Percentiles rank a stretch among this genome's conserved stretches.
phyloP scores from a whole-genome alignment of 2,329 filamentous ascomycete species.

The Colletotrichum tropicale region DNA sequence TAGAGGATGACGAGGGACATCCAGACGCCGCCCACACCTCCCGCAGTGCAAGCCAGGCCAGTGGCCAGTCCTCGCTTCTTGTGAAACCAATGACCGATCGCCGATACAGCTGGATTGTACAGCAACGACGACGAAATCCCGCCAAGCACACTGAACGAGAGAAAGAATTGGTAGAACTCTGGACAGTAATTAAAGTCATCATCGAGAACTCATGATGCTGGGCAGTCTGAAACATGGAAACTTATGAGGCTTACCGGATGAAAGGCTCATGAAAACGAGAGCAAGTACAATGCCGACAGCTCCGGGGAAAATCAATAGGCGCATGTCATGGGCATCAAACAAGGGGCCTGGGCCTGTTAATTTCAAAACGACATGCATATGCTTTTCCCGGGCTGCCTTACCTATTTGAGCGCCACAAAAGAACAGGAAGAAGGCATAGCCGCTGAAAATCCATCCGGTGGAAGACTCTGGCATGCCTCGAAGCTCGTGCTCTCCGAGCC shows the following conservation, averaged over 20 bases:
- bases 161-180: neutral
- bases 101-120: slow-evolving; percentile 70
- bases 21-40: slow-evolving; percentile 61
- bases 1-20: slow-evolving; percentile 43
- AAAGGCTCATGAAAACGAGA: neutral
- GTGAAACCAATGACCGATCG: slow-evolving; percentile 73
- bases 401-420: slow-evolving; percentile 73
- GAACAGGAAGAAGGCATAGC: slow-evolving; percentile 73
- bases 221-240: neutral
- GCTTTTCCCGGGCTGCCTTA: neutral
- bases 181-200: neutral
- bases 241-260: neutral
- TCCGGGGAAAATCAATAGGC: neutral
- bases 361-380: neutral
- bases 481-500: slow-evolving; percentile 67
- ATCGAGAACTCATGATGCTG: neutral
- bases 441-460: slow-evolving; percentile 75
- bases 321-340: neutral
- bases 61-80: slow-evolving; percentile 69
- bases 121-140: slow-evolving; percentile 70
- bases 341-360: neutral
- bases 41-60: slow-evolving; percentile 70
- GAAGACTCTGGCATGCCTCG: slow-evolving; percentile 58
- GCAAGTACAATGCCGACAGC: neutral
- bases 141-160: slow-evolving; percentile 64